These are phyloP conservation scores for Pichia eremophila DNA, from an alignment of 805 yeast species.

Conservation along the genomic window DNA sequence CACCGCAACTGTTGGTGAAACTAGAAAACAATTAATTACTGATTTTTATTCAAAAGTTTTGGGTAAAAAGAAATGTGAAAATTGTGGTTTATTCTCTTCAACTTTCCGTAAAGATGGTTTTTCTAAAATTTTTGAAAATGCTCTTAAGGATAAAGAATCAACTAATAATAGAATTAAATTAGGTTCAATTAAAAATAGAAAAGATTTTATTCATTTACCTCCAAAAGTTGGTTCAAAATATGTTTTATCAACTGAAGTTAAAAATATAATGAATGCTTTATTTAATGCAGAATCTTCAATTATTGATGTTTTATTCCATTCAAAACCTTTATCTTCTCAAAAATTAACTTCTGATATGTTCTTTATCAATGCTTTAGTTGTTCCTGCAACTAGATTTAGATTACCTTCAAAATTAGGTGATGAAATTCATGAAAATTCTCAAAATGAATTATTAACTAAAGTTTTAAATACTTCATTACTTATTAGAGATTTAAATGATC, in stretches of 20 bases:
- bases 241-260: constrained; percentile 78
- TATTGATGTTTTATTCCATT: constrained; percentile 67
- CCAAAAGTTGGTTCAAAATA: constrained; percentile 72
- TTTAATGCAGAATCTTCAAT: constrained; percentile 66
- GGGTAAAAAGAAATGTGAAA: constrained; percentile 82
- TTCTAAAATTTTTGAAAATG: constrained; percentile 82
- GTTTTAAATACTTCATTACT: constrained; percentile 70
- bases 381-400: constrained; percentile 95
- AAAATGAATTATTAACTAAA: constrained; percentile 78
- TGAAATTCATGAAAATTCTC: constrained; percentile 88
- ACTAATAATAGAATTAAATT: constrained; percentile 72
- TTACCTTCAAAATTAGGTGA: constrained; percentile 96
- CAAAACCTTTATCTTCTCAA: constrained; percentile 52
- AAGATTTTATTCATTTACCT: constrained; percentile 31
- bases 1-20: constrained; percentile 81
- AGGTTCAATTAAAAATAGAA: constrained; percentile 14
- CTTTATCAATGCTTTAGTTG: constrained; percentile 79
- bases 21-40: constrained; percentile 63
- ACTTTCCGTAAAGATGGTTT: constrained; percentile 91
- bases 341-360: constrained; percentile 68
- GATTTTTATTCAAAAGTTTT: constrained; percentile 68
- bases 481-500: constrained; percentile 85
- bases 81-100: constrained; percentile 94
- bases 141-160: constrained; percentile 72
- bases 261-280: constrained; percentile 65